These are phyloP conservation scores for Fusarium veterinarium DNA, from an alignment of 2,329 filamentous ascomycete genomes.

Conservation along the genomic window DNA sequence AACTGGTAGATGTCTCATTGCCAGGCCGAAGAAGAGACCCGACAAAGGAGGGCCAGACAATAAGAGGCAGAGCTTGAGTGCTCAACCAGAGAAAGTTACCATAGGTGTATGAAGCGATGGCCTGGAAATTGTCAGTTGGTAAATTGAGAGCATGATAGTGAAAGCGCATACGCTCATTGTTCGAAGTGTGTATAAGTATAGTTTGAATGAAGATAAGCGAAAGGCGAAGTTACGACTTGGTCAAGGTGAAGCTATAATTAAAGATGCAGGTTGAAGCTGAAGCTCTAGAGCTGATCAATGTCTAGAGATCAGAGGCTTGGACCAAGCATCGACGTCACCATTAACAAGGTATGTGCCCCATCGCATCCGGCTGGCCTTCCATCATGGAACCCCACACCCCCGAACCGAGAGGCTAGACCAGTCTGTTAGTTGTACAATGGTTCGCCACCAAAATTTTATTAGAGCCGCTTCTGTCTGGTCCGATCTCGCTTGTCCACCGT, in stretches of 20 bases:
- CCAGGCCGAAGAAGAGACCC: constrained; percentile 55
- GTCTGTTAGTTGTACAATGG: not conserved
- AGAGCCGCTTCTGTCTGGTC: constrained; percentile 16
- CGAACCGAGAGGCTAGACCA: constrained; percentile 2
- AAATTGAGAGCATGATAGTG: not conserved
- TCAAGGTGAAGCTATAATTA: not conserved
- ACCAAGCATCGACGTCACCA: constrained; percentile 28
- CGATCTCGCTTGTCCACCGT: constrained; percentile 36
- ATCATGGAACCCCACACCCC: constrained; percentile 1
- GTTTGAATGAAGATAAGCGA: not conserved
- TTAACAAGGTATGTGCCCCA: not conserved
- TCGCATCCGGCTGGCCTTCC: not conserved
- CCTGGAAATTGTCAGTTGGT: constrained; percentile 48
- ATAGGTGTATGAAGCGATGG: constrained; percentile 62
- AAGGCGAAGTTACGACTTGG: not conserved
- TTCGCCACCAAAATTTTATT: constrained; percentile 15
- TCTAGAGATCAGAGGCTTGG: not conserved
- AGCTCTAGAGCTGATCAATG: constrained; percentile 1
- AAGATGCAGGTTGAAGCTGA: not conserved
- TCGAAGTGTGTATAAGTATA: not conserved
- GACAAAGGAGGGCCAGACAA: constrained; percentile 61
- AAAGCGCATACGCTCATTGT: constrained; percentile 37
- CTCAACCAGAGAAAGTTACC: constrained; percentile 64
- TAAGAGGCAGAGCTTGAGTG: constrained; percentile 59
- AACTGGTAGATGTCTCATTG: constrained; percentile 48